phyloP scores from a whole-genome alignment of 2,329 filamentous ascomycete species.

The Fusarium concolor region DNA sequence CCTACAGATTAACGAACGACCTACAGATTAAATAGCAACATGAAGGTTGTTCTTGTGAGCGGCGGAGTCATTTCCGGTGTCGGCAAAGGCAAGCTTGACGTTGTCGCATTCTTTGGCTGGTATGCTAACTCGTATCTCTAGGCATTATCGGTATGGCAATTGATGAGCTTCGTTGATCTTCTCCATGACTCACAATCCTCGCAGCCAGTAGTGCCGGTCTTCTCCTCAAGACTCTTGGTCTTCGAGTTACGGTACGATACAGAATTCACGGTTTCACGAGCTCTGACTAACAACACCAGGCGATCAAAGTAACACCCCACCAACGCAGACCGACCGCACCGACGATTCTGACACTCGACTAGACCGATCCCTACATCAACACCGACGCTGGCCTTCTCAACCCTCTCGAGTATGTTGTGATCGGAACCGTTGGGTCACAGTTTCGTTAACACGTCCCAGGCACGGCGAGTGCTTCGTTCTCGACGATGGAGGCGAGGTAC shows the following conservation, averaged over 20 bases:
- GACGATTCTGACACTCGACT: constrained; percentile 45
- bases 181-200: constrained; percentile 5
- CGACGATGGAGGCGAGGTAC: constrained; percentile 66
- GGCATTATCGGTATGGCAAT: constrained; percentile 30
- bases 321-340: neutral
- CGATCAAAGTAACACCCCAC: constrained; percentile 30
- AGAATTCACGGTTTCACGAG: neutral
- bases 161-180: neutral
- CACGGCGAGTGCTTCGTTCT: constrained; percentile 93
- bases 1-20: constrained; percentile 6
- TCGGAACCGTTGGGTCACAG: neutral
- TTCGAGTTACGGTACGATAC: constrained; percentile 69
- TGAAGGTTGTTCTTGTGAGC: constrained; percentile 39
- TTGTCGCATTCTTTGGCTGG: neutral
- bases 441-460: constrained; percentile 54
- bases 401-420: constrained; percentile 49
- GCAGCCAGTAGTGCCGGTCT: constrained; percentile 64
- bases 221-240: constrained; percentile 81
- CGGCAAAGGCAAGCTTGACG: constrained; percentile 29
- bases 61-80: constrained; percentile 39
- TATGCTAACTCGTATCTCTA: constrained; percentile 21
- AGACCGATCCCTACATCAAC: constrained; percentile 65
- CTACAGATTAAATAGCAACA: constrained; percentile 6
- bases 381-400: constrained; percentile 49
- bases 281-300: constrained; percentile 33